These are phyloP conservation scores for Melanomma pulvis-pyrius DNA, from an alignment of 495 filamentous ascomycete genomes.

Conservation along the genomic window DNA sequence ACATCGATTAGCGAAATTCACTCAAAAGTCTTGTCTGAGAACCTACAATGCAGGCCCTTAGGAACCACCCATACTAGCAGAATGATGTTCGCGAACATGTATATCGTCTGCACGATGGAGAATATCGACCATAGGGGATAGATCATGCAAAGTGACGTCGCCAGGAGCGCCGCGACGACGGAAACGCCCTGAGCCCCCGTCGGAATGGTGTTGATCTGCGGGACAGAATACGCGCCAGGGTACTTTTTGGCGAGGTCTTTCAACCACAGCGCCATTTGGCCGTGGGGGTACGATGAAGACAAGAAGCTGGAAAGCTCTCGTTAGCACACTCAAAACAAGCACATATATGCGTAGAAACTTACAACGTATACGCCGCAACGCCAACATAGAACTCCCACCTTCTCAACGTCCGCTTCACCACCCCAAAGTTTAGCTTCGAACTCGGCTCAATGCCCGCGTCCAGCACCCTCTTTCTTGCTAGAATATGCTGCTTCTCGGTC, in stretches of 20 bases:
- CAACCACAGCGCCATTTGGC: constrained; percentile 28
- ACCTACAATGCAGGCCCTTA: constrained; percentile 21
- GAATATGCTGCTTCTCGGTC: constrained; percentile 13
- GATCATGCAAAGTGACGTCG: constrained; percentile 27
- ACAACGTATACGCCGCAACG: constrained; percentile 21
- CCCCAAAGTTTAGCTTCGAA: constrained; percentile 7
- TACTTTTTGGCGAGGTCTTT: constrained; percentile 24
- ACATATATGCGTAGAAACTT: not conserved
- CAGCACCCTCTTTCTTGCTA: constrained; percentile 8
- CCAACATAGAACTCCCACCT: constrained; percentile 30
- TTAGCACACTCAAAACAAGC: not conserved
- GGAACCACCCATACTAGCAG: constrained; percentile 24
- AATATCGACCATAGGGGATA: constrained; percentile 27
- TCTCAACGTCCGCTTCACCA: constrained; percentile 20
- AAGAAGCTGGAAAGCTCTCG: constrained; percentile 8
- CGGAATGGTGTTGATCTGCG: constrained; percentile 30
- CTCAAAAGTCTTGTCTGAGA: not conserved
- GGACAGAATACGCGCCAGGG: constrained; percentile 10
- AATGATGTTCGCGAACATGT: constrained; percentile 18
- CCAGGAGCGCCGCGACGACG: constrained; percentile 20
- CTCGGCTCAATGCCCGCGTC: constrained; percentile 27
- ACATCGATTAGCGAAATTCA: not conserved
- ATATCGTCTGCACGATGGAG: constrained; percentile 16
- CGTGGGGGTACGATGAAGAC: constrained; percentile 25
- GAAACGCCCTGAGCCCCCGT: constrained; percentile 29